These are phyloP conservation scores for Phaeosphaeriaceae sp. DNA, from an alignment of 2,329 filamentous ascomycete species.

Conservation along the genomic window DNA sequence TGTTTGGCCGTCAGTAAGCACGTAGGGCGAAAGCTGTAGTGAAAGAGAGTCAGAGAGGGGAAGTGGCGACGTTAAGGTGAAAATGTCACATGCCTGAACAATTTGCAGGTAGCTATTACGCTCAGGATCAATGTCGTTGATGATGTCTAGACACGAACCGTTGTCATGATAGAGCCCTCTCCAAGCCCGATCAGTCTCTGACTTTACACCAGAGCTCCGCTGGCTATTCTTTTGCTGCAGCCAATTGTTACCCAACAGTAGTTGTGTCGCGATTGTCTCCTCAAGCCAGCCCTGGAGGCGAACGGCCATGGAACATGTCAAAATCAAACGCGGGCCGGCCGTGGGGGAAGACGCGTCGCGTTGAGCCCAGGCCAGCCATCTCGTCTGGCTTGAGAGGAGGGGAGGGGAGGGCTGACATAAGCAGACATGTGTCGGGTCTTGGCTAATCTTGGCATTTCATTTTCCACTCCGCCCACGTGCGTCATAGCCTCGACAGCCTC, in stretches of 20 bases:
- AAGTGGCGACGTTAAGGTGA: background rate
- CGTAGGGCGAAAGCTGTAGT: slow-evolving; percentile 24
- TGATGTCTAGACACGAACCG: slow-evolving; percentile 42
- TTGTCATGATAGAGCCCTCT: slow-evolving; percentile 41
- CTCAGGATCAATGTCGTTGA: slow-evolving; percentile 13
- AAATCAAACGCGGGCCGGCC: background rate
- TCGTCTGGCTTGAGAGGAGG: background rate
- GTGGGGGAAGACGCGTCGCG: slow-evolving; percentile 20
- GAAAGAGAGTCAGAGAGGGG: slow-evolving; percentile 3
- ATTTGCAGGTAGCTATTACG: slow-evolving; percentile 27
- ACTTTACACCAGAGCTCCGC: slow-evolving; percentile 9
- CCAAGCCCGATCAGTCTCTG: slow-evolving; percentile 20
- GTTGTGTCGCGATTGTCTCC: slow-evolving; percentile 23
- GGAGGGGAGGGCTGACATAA: no score
- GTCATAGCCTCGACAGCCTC: background rate
- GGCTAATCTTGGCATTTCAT: no score
- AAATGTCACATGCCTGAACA: slow-evolving; percentile 24
- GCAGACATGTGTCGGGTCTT: no score
- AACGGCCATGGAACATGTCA: slow-evolving; percentile 17
- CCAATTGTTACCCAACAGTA: slow-evolving; percentile 32
- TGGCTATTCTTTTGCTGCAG: slow-evolving; percentile 18
- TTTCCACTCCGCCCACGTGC: background rate
- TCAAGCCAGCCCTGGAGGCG: slow-evolving; percentile 31
- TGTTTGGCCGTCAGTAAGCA: slow-evolving; percentile 37
- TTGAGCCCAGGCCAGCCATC: slow-evolving; percentile 1